Evolutionary conservation across 345 rosid species (phyloP), one percentile per base, ranked within the genome.

Genomic region (Jatropha curcas): DNA sequence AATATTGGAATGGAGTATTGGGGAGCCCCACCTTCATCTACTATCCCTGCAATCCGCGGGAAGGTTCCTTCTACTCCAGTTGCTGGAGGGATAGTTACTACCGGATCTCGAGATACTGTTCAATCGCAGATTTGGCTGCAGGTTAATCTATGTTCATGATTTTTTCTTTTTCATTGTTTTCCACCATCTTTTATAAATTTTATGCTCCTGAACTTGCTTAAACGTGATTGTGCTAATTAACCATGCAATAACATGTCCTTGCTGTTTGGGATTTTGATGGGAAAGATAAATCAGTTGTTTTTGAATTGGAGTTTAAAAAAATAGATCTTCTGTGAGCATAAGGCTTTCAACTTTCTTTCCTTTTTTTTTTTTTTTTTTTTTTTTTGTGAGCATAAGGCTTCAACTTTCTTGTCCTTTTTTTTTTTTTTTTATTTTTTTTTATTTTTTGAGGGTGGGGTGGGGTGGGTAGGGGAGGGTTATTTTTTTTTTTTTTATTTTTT

Each of bases 1-100:
- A 93, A 95, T 77, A 91, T 95, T 82, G 99, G 99, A 73, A 95
- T 92, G 99, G 99, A 95, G 61, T 95, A 88, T 56, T 95, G 99
- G 99, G 97, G 97, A 59, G 82, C 90, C 64, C 89, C 94, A 70
- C 82, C 91, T 71, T 78, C 93, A 70, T 51, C 90, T 30, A 70
- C 70, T 68, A 79, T 89, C 30, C 90, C 96, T 67, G 89, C 85
- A 64, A 77, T 92, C 68, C 88, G 80, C 37, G 96, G 92, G 57
- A 88, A 92, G 76, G 92, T 85, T 78, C 84, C 97, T 75, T 79
- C 90, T 59, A 50, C 91, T 77, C 82, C 90, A 34, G 92, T 87
- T 70, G 77, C 94, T 19, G 96, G 93, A 74, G 92, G 87, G 51
- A 74, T 84, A 30, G 92, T 79, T 69, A 65, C 90, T 72, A 58